Evolutionary conservation across 75 land plant species (phyloP).

Genomic region (Pinus tabuliformis): DNA sequence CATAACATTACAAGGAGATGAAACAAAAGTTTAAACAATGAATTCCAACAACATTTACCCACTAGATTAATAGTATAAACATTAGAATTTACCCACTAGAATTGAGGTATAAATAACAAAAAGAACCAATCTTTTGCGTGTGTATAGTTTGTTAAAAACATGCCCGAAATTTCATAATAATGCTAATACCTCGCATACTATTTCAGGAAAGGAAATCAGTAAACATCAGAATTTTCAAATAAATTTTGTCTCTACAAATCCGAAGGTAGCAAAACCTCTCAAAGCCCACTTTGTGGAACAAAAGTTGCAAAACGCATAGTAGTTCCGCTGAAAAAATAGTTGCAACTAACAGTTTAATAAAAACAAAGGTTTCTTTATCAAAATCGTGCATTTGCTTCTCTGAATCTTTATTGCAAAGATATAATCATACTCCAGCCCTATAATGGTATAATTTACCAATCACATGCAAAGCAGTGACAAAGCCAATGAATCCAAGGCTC

Average conservation of each 20-base stretch:
- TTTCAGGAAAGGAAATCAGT: no score
- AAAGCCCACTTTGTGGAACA: background rate
- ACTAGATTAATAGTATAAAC: no score
- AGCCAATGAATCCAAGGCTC: slow-evolving; percentile 91
- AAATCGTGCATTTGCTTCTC: background rate
- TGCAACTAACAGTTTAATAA: background rate
- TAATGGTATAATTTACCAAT: slow-evolving; percentile 70
- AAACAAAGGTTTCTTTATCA: background rate
- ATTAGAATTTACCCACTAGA: no score
- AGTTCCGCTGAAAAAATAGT: background rate
- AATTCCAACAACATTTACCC: no score
- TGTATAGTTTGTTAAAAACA: no score
- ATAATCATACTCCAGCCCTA: slow-evolving; percentile 1
- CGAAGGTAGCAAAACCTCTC: background rate
- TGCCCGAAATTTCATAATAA: no score
- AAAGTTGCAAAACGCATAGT: background rate
- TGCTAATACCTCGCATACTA: no score
- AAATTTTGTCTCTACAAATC: background rate
- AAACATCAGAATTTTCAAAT: background rate
- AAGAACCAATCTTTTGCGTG: no score
- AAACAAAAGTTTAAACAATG: no score
- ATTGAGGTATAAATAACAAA: no score
- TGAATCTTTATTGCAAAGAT: background rate
- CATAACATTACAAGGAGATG: no score
- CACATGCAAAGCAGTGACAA: slow-evolving; percentile 84